Base-by-base conservation (phyloP, 345 rosid species). In the Ailanthus altissimus region DNA sequence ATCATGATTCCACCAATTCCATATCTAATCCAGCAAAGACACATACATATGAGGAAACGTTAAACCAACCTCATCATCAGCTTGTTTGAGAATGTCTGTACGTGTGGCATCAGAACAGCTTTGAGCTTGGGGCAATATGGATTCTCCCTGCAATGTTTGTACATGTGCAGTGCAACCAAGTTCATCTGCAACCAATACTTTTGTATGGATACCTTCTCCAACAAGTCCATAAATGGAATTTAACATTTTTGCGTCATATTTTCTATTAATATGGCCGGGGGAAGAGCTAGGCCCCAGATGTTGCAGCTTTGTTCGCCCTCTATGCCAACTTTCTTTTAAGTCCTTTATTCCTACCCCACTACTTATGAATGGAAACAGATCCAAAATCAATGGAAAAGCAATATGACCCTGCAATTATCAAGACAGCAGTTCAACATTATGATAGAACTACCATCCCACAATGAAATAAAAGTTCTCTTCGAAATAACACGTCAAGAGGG, bases 391-490 rank as follows among this genome's bases (percentile, higher is more conserved):
- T 5, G 92, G 91, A 78, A 91, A 90, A 36, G 77, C 36, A 74
- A 91, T 76, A 74, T 91, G 92, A 40, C 93, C 97, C 97, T 90
- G 77, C 78, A 82, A 79, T 63, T 58, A 74, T 76, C 46, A 76
- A 67, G 6, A 26, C 2, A 43, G 53, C 20, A 47, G 50, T 73
- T 50, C 15, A 38, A 4, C 21, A 60, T 68, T 70, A 73, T 43
- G 62, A 53, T 38, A 58, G 63, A 25, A 54, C 8, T 28, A 45
- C 66, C 50, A 50, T 62, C 62, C 45, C 43, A 65, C 56, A 43
- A 49, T 14, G 12, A 82, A 77, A 36, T 18, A 53, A 21, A 20
- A 16, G 65, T 60, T 42, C 28, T 43, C 61, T 36, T 43, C 25
- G 6, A 16, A 21, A 40, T 13, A 6, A 63, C 32, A 70, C 51